These are phyloP conservation scores for Brassica rapa DNA, from an alignment of 345 rosid genomes.

Conservation along the genomic window DNA sequence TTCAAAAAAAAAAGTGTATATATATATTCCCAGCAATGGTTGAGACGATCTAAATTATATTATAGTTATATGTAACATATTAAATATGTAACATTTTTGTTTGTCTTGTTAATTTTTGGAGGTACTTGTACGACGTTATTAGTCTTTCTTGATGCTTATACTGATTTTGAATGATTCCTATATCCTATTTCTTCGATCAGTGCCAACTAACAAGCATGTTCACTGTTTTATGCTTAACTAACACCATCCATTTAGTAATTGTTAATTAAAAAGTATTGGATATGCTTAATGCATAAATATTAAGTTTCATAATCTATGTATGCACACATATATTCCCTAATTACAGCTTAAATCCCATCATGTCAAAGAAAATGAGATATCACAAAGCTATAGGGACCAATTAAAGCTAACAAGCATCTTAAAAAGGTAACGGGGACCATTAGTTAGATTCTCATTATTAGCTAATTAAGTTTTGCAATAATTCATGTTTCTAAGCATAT, in stretches of 20 bases:
- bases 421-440: constrained; percentile 32
- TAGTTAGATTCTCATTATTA: constrained; percentile 21
- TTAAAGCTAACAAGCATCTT: constrained; percentile 33
- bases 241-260: constrained; percentile 1
- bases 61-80: neutral
- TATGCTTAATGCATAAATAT: constrained; percentile 1
- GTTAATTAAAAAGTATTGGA: neutral
- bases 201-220: constrained; percentile 12
- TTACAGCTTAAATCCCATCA: constrained; percentile 26
- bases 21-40: neutral
- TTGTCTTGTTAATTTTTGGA: neutral
- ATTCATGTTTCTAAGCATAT: constrained; percentile 21
- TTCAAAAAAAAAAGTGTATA: neutral
- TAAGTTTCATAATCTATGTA: neutral
- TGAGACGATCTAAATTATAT: constrained; percentile 7
- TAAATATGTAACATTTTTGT: neutral
- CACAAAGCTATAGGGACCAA: constrained; percentile 20
- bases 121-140: neutral
- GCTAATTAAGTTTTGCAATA: constrained; percentile 36
- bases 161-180: constrained; percentile 2
- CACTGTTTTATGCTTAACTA: constrained; percentile 15
- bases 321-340: neutral
- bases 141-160: neutral
- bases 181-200: neutral
- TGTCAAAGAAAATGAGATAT: neutral